Conservation (phyloP, 768 basidiomycete species). For the Aureoboletus auriporus region DNA sequence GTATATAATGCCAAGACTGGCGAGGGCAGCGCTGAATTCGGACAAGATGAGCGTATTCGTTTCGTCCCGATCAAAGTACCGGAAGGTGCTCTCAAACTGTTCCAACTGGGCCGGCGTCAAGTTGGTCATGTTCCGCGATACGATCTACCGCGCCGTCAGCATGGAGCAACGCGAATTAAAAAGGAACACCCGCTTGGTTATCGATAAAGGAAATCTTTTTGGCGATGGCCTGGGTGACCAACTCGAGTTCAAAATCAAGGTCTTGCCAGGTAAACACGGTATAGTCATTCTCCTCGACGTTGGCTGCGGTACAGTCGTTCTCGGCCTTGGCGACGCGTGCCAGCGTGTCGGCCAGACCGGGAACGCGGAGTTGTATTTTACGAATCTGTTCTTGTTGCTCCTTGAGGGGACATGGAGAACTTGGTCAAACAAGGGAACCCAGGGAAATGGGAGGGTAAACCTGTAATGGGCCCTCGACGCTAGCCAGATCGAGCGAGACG, state of each 20-base stretch:
- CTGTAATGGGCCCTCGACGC: slow-evolving; percentile 74
- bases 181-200: slow-evolving; percentile 66
- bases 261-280: slow-evolving; percentile 88
- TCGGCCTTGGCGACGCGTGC: slow-evolving; percentile 60
- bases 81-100: slow-evolving; percentile 95
- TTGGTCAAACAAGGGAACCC: slow-evolving; percentile 8
- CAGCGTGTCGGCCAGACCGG: slow-evolving; percentile 57
- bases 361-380: slow-evolving; percentile 63
- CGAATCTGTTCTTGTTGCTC: slow-evolving; percentile 70
- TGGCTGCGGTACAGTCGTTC: slow-evolving; percentile 74
- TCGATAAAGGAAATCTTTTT: slow-evolving; percentile 96
- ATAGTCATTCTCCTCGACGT: slow-evolving; percentile 96
- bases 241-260: slow-evolving; percentile 82
- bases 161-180: background rate
- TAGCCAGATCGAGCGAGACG: slow-evolving; percentile 69
- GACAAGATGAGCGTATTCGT: slow-evolving; percentile 80
- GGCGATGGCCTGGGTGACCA: slow-evolving; percentile 72
- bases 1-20: slow-evolving; percentile 91
- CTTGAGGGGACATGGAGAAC: slow-evolving; percentile 32
- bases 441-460: slow-evolving; percentile 32
- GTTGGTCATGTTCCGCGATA: slow-evolving; percentile 91
- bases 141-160: slow-evolving; percentile 54
- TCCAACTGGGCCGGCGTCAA: slow-evolving; percentile 93
- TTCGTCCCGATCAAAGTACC: slow-evolving; percentile 94
- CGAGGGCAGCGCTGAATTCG: slow-evolving; percentile 92